Percentiles rank a stretch among this genome's conserved stretches.
Evolutionary conservation across 129 eudicot species (phyloP).

Genomic region (Erigeron canadensis): DNA sequence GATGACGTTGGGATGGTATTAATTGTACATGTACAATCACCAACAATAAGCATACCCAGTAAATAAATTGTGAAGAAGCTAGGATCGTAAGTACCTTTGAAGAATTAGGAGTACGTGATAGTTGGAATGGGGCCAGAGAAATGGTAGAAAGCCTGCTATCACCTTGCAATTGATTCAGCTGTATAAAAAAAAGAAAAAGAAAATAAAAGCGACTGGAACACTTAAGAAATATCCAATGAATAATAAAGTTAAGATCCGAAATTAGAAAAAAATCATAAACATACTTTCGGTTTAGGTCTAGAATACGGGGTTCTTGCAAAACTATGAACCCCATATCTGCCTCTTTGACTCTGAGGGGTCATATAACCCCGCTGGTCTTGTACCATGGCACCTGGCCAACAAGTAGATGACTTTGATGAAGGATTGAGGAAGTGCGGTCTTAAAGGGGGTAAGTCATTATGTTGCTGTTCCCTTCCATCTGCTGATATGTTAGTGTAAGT

Average conservation of each 20-base stretch:
- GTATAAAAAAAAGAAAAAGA: conserved; percentile 18
- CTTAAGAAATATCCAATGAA: not conserved
- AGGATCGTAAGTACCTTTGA: conserved; percentile 49
- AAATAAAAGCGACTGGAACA: conserved; percentile 5
- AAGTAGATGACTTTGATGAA: conserved; percentile 61
- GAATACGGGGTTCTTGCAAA: conserved; percentile 89
- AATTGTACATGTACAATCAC: not conserved
- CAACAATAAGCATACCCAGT: not conserved
- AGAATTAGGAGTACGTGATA: conserved; percentile 47
- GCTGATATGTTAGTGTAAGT: conserved; percentile 33
- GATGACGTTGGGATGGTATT: too few relatives aligned
- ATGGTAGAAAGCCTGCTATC: conserved; percentile 37
- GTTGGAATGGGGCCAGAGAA: conserved; percentile 51
- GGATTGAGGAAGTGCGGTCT: conserved; percentile 49
- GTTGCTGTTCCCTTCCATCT: conserved; percentile 38
- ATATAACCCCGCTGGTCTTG: conserved; percentile 59
- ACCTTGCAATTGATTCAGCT: conserved; percentile 50
- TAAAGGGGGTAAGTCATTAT: conserved; percentile 35
- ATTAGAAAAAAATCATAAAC: conserved; percentile 2
- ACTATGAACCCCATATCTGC: conserved; percentile 52
- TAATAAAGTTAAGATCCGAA: not conserved
- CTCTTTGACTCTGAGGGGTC: conserved; percentile 72
- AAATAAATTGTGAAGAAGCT: not conserved
- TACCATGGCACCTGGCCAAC: conserved; percentile 86
- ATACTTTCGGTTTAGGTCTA: conserved; percentile 64